Conservation (phyloP, 2,329 filamentous ascomycete species). For the Botrytis cinerea region DNA sequence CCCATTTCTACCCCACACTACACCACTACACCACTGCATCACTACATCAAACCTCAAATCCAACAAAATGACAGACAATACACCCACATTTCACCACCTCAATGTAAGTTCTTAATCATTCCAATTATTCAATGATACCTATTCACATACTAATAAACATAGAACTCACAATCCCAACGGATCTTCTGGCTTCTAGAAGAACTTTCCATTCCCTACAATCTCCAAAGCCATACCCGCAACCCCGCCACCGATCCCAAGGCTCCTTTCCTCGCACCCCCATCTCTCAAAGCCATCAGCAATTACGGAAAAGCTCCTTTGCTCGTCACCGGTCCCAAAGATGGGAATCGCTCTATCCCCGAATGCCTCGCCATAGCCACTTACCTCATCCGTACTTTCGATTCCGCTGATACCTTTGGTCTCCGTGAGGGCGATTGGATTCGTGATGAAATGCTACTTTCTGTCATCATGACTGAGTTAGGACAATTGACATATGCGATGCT, state of each 20-base stretch:
- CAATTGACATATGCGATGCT: constrained; percentile 30
- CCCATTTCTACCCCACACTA: not conserved
- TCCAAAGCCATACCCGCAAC: constrained; percentile 70
- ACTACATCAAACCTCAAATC: not conserved
- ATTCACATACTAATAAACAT: constrained; percentile 36
- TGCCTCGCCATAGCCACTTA: constrained; percentile 41
- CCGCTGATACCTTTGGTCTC: constrained; percentile 36
- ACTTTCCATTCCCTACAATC: constrained; percentile 70
- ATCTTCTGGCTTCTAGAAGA: constrained; percentile 71
- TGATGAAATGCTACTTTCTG: constrained; percentile 38
- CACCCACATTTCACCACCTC: constrained; percentile 37
- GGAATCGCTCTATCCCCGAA: constrained; percentile 37
- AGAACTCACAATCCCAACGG: constrained; percentile 65
- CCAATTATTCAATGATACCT: not conserved
- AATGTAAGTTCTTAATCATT: constrained; percentile 27
- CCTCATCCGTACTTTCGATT: constrained; percentile 42
- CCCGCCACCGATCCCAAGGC: constrained; percentile 48
- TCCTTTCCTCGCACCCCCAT: constrained; percentile 62
- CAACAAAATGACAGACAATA: constrained; percentile 27
- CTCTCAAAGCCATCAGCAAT: constrained; percentile 71
- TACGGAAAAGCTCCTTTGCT: constrained; percentile 84
- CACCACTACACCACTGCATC: not conserved
- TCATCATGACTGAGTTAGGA: constrained; percentile 33
- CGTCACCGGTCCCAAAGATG: constrained; percentile 38
- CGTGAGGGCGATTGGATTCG: constrained; percentile 39